Conservation (phyloP, 1,139 yeast species). For the Suhomyces bokatorum region DNA sequence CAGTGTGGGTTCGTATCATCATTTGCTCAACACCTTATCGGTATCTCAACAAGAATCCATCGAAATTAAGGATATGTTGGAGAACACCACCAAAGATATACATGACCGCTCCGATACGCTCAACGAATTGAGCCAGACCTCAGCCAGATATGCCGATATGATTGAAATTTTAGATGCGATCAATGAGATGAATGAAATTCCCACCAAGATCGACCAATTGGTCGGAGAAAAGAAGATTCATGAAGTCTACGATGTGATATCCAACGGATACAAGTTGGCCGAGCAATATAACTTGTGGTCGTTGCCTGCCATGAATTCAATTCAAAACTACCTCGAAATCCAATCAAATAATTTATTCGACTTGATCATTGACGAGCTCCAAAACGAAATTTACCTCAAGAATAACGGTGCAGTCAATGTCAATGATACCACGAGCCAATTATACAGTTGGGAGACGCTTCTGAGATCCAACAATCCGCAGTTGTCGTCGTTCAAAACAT, state of each 20-base stretch:
- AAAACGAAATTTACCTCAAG: conserved; percentile 69
- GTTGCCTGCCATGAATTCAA: conserved; percentile 58
- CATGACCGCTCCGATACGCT: conserved; percentile 57
- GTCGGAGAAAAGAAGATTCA: conserved; percentile 68
- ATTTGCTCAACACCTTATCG: conserved; percentile 52
- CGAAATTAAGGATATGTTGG: conserved; percentile 44
- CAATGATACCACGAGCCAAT: conserved; percentile 7
- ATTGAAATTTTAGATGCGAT: conserved; percentile 72
- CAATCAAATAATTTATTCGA: conserved; percentile 71
- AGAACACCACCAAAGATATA: conserved; percentile 51
- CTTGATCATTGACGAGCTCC: conserved; percentile 74
- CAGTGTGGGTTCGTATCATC: conserved; percentile 41
- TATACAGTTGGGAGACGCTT: conserved; percentile 32
- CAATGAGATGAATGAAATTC: conserved; percentile 58
- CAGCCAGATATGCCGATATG: conserved; percentile 65
- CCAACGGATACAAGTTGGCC: conserved; percentile 56
- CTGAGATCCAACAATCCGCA: conserved; percentile 30
- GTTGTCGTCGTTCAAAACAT: conserved; percentile 38
- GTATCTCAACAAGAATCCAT: conserved; percentile 53
- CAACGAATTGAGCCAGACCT: conserved; percentile 63
- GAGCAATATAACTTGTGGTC: conserved; percentile 62
- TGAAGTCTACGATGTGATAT: conserved; percentile 65
- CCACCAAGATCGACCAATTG: conserved; percentile 63
- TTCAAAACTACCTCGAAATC: conserved; percentile 57
- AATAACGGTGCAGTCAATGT: conserved; percentile 10